These are phyloP conservation scores for Eutrema salsugineum DNA, from an alignment of 441 rosid genomes.

Conservation along the genomic window DNA sequence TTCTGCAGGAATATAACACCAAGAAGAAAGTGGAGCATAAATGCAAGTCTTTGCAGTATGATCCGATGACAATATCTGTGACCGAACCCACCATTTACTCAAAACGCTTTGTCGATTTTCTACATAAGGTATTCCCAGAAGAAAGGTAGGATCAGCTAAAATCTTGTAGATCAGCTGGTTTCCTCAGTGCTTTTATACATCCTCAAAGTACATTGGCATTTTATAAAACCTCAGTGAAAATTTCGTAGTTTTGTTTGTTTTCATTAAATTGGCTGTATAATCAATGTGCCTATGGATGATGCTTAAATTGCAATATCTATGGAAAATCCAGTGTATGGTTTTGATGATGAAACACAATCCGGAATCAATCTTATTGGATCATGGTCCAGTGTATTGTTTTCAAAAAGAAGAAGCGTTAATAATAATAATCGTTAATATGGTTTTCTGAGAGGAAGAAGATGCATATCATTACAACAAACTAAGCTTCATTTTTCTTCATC, in stretches of 20 bases:
- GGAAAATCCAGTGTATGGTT: neutral
- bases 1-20: slow-evolving; percentile 70
- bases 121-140: slow-evolving; percentile 57
- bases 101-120: slow-evolving; percentile 61
- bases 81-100: slow-evolving; percentile 66
- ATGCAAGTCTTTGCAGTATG: slow-evolving; percentile 57
- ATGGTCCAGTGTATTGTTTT: too few species aligned
- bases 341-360: neutral
- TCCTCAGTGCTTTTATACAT: slow-evolving; percentile 1
- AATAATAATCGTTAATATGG: neutral
- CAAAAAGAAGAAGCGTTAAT: neutral
- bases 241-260: neutral
- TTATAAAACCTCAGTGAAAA: slow-evolving; percentile 1
- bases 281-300: neutral
- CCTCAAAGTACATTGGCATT: slow-evolving; percentile 13
- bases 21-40: slow-evolving; percentile 69
- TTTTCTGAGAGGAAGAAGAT: neutral
- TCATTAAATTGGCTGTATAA: neutral
- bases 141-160: slow-evolving; percentile 9
- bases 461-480: neutral
- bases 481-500: neutral
- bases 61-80: slow-evolving; percentile 58
- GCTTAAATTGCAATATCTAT: neutral
- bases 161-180: neutral
- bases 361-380: neutral